These are phyloP conservation scores for Xylaria sp. DNA, from an alignment of 2,329 filamentous ascomycete species.

Conservation along the genomic window DNA sequence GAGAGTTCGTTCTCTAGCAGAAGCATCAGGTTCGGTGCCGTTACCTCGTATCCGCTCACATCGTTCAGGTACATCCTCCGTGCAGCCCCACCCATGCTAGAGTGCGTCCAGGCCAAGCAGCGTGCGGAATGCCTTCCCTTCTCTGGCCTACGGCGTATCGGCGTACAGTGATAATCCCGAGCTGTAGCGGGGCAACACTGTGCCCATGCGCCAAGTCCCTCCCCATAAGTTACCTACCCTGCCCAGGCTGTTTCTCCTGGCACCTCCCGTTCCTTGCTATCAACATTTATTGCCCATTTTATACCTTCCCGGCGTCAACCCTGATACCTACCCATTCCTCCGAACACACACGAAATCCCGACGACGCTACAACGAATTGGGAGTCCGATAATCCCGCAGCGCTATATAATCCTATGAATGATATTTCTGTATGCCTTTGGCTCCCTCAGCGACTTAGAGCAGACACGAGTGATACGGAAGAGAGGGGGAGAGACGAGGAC, in stretches of 20 bases:
- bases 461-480: not conserved
- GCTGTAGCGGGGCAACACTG: not conserved
- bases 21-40: too few species aligned
- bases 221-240: conserved; percentile 8
- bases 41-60: not conserved
- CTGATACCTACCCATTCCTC: conserved; percentile 26
- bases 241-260: conserved; percentile 13
- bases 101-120: not conserved
- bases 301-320: conserved; percentile 39
- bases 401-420: not conserved
- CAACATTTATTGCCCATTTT: conserved; percentile 24
- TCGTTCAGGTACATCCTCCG: not conserved
- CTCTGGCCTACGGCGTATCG: not conserved
- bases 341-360: conserved; percentile 19
- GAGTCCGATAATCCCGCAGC: not conserved
- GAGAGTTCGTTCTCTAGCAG: too few species aligned
- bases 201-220: not conserved
- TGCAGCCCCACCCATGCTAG: not conserved
- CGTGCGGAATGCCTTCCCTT: not conserved
- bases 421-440: not conserved
- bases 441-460: not conserved
- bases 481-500: not conserved
- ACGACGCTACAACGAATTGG: conserved; percentile 8
- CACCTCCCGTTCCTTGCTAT: conserved; percentile 16
- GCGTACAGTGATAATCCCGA: not conserved